Conservation (phyloP, 169 alveolate genomes). For the Eimeria tenella region DNA sequence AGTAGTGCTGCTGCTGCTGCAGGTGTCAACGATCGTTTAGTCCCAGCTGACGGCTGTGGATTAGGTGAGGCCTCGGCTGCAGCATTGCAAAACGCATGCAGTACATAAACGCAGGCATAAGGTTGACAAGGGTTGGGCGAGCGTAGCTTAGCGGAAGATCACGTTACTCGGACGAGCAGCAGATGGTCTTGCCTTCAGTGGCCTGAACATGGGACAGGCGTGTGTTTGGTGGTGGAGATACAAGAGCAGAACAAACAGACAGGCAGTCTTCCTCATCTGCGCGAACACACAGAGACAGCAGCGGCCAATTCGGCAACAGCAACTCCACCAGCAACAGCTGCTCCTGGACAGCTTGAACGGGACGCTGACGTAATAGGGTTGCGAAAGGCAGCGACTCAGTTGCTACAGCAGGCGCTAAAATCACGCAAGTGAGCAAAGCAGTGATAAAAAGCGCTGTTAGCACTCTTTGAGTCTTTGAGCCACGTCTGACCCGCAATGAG, state of each 20-base stretch:
- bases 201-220: not conserved
- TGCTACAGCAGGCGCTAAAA: not conserved
- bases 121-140: not conserved
- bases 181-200: constrained; percentile 6
- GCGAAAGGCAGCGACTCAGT: no score
- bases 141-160: not conserved
- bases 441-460: not conserved
- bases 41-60: not conserved
- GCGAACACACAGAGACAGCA: not conserved
- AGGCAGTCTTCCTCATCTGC: constrained; percentile 61
- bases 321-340: constrained; percentile 9
- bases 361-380: no score
- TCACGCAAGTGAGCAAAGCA: not conserved
- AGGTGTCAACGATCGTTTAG: not conserved
- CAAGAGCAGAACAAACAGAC: constrained; percentile 58
- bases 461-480: not conserved
- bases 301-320: not conserved
- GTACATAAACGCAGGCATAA: not conserved
- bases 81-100: not conserved
- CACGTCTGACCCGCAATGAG: not conserved
- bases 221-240: constrained; percentile 25
- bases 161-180: not conserved
- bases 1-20: not conserved
- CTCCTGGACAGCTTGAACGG: not conserved
- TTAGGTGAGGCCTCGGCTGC: constrained; percentile 21